These are phyloP conservation scores for Zygotorulaspora sp. DNA, from an alignment of 805 yeast species.

Conservation along the genomic window DNA sequence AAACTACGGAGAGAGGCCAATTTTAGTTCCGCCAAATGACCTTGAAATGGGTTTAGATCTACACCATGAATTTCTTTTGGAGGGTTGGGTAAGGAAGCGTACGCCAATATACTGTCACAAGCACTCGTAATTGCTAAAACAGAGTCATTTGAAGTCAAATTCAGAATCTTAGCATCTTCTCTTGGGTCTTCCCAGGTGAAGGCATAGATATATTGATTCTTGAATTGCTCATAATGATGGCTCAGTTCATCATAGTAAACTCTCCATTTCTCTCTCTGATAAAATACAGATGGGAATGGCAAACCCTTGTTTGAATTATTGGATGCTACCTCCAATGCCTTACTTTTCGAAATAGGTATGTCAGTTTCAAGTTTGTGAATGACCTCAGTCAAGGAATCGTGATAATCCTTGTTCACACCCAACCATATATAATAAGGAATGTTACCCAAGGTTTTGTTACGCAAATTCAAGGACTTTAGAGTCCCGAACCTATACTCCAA, in stretches of 20 bases:
- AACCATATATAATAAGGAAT: conserved; percentile 84
- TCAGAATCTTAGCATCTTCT: conserved; percentile 66
- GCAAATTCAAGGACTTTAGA: conserved; percentile 63
- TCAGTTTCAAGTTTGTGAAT: background rate
- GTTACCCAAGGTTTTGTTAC: conserved; percentile 60
- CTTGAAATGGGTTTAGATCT: conserved; percentile 78
- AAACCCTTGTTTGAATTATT: conserved; percentile 55
- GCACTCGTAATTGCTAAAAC: conserved; percentile 83
- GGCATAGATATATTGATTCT: conserved; percentile 76
- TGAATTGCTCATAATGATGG: conserved; percentile 65
- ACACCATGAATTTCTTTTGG: conserved; percentile 81
- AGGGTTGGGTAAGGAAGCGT: conserved; percentile 65
- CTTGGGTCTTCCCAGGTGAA: conserved; percentile 91
- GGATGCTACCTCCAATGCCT: conserved; percentile 76
- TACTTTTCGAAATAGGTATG: conserved; percentile 33
- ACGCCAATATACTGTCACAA: conserved; percentile 74
- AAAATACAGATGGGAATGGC: conserved; percentile 77
- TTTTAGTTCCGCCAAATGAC: conserved; percentile 73
- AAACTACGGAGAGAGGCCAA: conserved; percentile 63
- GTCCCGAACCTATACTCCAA: conserved; percentile 81
- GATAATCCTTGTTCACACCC: conserved; percentile 58
- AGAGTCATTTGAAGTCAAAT: conserved; percentile 58
- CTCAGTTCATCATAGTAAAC: conserved; percentile 72
- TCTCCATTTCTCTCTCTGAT: conserved; percentile 73
- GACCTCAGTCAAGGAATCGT: conserved; percentile 42